Evolutionary conservation across 1,284 basidiomycete genomes (phyloP).

Genomic region (Fomitiporia mediterranea): DNA sequence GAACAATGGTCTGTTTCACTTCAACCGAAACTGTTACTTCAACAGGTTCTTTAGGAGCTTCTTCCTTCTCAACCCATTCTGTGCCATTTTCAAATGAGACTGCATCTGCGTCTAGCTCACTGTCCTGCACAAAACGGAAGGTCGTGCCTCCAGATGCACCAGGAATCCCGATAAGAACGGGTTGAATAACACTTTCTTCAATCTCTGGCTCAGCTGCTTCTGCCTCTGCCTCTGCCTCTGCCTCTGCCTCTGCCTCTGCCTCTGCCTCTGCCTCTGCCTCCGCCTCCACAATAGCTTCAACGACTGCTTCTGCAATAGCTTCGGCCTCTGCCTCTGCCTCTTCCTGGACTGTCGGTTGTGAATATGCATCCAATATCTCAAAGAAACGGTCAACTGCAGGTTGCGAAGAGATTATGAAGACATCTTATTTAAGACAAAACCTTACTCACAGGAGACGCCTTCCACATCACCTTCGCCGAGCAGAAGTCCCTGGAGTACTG

Average conservation of each 20-base stretch:
- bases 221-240: background rate
- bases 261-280: slow-evolving; percentile 16
- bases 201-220: slow-evolving; percentile 3
- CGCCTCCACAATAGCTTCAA: slow-evolving; percentile 2
- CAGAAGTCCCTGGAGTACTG: slow-evolving; percentile 50
- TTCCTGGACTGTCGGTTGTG: slow-evolving; percentile 44
- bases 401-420: background rate
- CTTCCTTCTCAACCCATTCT: slow-evolving; percentile 47
- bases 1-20: slow-evolving; percentile 25
- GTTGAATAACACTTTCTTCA: slow-evolving; percentile 33
- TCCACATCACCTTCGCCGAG: slow-evolving; percentile 52
- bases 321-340: slow-evolving; percentile 22
- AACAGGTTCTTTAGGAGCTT: slow-evolving; percentile 15
- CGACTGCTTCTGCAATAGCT: slow-evolving; percentile 8
- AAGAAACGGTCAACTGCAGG: slow-evolving; percentile 52
- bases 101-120: slow-evolving; percentile 56
- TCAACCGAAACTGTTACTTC: slow-evolving; percentile 28
- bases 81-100: slow-evolving; percentile 42
- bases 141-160: slow-evolving; percentile 26
- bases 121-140: slow-evolving; percentile 75
- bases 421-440: background rate
- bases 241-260: slow-evolving; percentile 11
- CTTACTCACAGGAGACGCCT: slow-evolving; percentile 53
- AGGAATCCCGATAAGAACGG: slow-evolving; percentile 24
- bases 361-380: slow-evolving; percentile 48